A percentile compares a stretch with the other conserved stretches of the same genome.
These are phyloP conservation scores for Epichloe sibirici DNA, from an alignment of 2,329 filamentous ascomycete genomes.

Conservation along the genomic window DNA sequence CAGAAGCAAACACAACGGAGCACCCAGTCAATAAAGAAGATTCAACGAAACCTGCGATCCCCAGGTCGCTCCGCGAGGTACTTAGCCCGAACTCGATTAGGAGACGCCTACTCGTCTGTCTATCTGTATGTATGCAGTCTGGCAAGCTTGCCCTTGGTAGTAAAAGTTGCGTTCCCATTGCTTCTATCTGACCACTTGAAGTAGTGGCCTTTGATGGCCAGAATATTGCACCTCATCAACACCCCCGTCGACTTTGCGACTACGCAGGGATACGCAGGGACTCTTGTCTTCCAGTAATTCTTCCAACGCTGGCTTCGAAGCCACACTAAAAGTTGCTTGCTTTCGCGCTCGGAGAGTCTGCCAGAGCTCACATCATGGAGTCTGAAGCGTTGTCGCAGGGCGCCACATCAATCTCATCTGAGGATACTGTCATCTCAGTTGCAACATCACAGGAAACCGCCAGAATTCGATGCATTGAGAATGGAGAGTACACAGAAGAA, in stretches of 20 bases:
- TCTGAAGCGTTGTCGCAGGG: not conserved
- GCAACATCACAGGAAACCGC: conserved; percentile 18
- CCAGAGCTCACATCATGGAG: not conserved
- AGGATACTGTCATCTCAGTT: conserved; percentile 16
- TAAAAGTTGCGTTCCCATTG: not conserved
- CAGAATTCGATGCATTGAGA: conserved; percentile 21
- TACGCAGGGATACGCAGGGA: not conserved
- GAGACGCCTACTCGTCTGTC: not conserved
- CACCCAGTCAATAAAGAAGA: not conserved
- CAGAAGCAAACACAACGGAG: not conserved
- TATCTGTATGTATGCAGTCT: not conserved
- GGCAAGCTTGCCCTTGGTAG: not conserved
- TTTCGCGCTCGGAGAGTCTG: too few species aligned
- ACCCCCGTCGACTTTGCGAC: not conserved
- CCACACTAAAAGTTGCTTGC: too few species aligned
- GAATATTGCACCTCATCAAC: not conserved
- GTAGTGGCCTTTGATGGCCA: not conserved
- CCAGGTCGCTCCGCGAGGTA: not conserved
- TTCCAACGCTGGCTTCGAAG: too few species aligned
- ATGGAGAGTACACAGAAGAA: conserved; percentile 17
- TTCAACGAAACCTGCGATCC: not conserved
- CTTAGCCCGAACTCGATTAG: not conserved
- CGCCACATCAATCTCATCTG: not conserved
- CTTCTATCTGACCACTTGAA: not conserved
- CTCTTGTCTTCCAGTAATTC: too few species aligned